A percentile compares a stretch with the other conserved stretches of the same genome.
These are phyloP conservation scores for Hortiboletus flavorubellus DNA, from an alignment of 768 basidiomycete genomes.

Conservation along the genomic window DNA sequence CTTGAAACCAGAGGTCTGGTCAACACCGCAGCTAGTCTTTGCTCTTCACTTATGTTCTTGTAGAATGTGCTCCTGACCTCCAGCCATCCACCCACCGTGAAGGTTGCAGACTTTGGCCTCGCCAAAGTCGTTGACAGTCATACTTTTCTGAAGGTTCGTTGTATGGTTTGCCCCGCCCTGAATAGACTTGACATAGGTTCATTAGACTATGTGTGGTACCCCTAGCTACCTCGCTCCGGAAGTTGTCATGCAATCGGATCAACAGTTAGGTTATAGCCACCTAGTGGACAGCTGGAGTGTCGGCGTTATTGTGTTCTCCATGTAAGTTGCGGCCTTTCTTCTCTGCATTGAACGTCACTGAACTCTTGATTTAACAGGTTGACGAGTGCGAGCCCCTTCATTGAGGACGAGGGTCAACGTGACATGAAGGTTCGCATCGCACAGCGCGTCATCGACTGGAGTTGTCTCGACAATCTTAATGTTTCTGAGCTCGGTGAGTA, in stretches of 20 bases:
- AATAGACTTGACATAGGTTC: not conserved
- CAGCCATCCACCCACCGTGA: conserved; percentile 65
- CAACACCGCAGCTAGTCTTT: not conserved
- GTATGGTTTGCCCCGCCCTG: not conserved
- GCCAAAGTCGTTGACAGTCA: conserved; percentile 85
- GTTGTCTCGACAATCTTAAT: conserved; percentile 35
- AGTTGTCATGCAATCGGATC: conserved; percentile 63
- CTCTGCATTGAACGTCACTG: not conserved
- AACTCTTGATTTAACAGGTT: conserved; percentile 47
- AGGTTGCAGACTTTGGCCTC: conserved; percentile 95
- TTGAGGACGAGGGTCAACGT: conserved; percentile 62
- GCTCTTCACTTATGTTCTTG: conserved; percentile 1
- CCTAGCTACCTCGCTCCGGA: conserved; percentile 93
- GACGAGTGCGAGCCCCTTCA: conserved; percentile 74
- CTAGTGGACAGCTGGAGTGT: conserved; percentile 96
- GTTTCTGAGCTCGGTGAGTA: conserved; percentile 49
- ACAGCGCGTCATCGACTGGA: conserved; percentile 62
- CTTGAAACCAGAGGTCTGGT: conserved; percentile 75
- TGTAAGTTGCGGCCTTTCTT: conserved; percentile 48
- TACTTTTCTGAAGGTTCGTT: conserved; percentile 69
- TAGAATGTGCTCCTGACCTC: conserved; percentile 83
- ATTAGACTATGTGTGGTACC: conserved; percentile 92
- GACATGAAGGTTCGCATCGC: conserved; percentile 62
- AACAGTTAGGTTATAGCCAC: conserved; percentile 71
- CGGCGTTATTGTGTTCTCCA: conserved; percentile 91